Percentiles rank a stretch among this genome's conserved stretches.
Conservation (phyloP, 1,139 yeast species). For the Arxiozyma slooffiae region DNA sequence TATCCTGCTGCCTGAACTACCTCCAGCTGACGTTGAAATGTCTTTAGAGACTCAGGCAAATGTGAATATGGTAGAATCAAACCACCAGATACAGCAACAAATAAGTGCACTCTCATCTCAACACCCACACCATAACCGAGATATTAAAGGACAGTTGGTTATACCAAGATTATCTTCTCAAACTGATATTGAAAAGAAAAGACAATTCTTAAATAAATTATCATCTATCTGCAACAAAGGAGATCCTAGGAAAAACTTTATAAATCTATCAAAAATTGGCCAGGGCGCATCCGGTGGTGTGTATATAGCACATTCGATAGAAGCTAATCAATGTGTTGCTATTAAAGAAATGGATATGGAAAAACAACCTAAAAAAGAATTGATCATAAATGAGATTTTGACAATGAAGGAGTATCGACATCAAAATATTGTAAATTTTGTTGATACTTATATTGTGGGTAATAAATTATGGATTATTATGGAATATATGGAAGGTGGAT, state of each 20-base stretch:
- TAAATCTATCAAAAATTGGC: conserved; percentile 72
- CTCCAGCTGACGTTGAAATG: conserved; percentile 2
- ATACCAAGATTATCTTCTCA: neutral
- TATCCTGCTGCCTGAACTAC: conserved; percentile 4
- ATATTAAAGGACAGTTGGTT: conserved; percentile 1
- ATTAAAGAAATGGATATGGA: conserved; percentile 91
- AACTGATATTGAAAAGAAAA: conserved; percentile 2
- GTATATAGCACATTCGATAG: conserved; percentile 71
- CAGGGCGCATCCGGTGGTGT: conserved; percentile 99
- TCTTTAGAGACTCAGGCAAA: neutral
- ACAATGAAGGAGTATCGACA: conserved; percentile 92
- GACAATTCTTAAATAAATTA: conserved; percentile 47
- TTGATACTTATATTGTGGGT: conserved; percentile 68
- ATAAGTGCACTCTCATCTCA: conserved; percentile 19
- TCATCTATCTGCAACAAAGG: conserved; percentile 74
- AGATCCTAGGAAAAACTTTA: conserved; percentile 71
- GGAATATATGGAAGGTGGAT: conserved; percentile 99
- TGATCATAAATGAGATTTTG: conserved; percentile 83
- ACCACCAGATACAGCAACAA: neutral
- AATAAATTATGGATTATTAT: conserved; percentile 88
- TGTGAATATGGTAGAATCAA: neutral
- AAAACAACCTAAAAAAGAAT: conserved; percentile 89
- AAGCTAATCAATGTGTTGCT: conserved; percentile 63
- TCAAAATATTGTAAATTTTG: conserved; percentile 82
- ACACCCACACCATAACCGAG: conserved; percentile 5